phyloP scores from a whole-genome alignment of 306 rosid species.

The Medicago arabica region DNA sequence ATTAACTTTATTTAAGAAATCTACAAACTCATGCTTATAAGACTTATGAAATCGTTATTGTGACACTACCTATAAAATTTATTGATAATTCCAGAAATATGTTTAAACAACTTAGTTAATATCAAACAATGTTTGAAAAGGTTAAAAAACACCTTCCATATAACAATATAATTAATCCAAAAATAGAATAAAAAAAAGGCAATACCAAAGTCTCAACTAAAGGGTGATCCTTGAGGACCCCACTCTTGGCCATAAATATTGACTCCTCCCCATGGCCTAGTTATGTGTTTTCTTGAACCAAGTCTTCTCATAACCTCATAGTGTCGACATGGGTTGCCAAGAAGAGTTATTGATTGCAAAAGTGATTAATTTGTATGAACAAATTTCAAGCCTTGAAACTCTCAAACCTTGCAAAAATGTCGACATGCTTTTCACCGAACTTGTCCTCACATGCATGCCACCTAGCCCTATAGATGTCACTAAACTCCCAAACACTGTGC shows the following conservation, averaged over 20 bases:
- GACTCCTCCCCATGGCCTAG: slow-evolving; percentile 20
- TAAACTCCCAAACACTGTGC: slow-evolving; percentile 52
- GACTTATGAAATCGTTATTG: neutral
- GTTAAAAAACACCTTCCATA: no score
- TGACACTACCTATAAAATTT: neutral
- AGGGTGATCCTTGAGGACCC: slow-evolving; percentile 42
- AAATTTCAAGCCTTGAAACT: slow-evolving; percentile 65
- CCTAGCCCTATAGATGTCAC: slow-evolving; percentile 68
- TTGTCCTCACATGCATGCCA: slow-evolving; percentile 82
- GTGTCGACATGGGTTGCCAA: slow-evolving; percentile 81
- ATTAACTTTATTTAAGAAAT: neutral
- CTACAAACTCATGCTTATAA: neutral
- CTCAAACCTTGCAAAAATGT: slow-evolving; percentile 85
- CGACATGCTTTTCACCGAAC: slow-evolving; percentile 80
- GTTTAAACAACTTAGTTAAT: slow-evolving; percentile 17
- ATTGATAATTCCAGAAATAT: neutral
- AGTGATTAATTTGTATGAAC: slow-evolving; percentile 56
- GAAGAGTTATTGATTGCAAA: slow-evolving; percentile 62
- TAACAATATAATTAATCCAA: neutral
- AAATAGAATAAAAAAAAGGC: neutral
- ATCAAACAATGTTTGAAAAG: neutral
- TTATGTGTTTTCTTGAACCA: neutral
- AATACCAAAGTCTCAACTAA: slow-evolving; percentile 15
- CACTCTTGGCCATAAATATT: slow-evolving; percentile 47
- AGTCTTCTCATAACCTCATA: slow-evolving; percentile 45